phyloP scores from a whole-genome alignment of 2,329 filamentous ascomycete species.

The Aspergillus brunneoviolaceus region DNA sequence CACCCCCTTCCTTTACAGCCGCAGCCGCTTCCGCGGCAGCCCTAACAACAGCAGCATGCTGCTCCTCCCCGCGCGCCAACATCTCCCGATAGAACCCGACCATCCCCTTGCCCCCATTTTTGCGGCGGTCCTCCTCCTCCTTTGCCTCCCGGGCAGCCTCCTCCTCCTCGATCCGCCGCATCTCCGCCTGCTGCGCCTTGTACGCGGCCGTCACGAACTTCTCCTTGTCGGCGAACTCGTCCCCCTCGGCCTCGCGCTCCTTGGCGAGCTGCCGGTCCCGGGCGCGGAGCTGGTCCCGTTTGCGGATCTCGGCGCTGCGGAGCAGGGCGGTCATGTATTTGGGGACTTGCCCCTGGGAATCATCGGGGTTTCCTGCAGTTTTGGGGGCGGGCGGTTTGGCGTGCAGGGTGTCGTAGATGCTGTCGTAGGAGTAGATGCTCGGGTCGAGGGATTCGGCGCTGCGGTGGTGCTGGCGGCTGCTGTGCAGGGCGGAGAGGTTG shows the following conservation, averaged over 20 bases:
- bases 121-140: constrained; percentile 54
- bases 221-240: constrained; percentile 66
- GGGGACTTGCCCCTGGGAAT: constrained; percentile 37
- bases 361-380: background rate
- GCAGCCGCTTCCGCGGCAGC: constrained; percentile 50
- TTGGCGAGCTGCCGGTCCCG: constrained; percentile 60
- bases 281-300: constrained; percentile 63
- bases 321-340: constrained; percentile 63
- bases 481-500: constrained; percentile 49
- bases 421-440: constrained; percentile 52
- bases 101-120: constrained; percentile 54
- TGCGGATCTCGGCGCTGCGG: constrained; percentile 60
- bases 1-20: constrained; percentile 32
- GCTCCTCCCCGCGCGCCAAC: constrained; percentile 57
- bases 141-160: constrained; percentile 58
- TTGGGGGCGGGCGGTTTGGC: constrained; percentile 29
- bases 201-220: constrained; percentile 67
- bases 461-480: constrained; percentile 46
- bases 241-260: constrained; percentile 65
- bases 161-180: constrained; percentile 57
- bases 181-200: constrained; percentile 63
- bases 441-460: constrained; percentile 46
- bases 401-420: constrained; percentile 50
- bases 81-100: constrained; percentile 61
- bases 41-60: constrained; percentile 57